Conservation (phyloP, 352 stramenopile species). For the Globisporangium cylindrosporum region DNA sequence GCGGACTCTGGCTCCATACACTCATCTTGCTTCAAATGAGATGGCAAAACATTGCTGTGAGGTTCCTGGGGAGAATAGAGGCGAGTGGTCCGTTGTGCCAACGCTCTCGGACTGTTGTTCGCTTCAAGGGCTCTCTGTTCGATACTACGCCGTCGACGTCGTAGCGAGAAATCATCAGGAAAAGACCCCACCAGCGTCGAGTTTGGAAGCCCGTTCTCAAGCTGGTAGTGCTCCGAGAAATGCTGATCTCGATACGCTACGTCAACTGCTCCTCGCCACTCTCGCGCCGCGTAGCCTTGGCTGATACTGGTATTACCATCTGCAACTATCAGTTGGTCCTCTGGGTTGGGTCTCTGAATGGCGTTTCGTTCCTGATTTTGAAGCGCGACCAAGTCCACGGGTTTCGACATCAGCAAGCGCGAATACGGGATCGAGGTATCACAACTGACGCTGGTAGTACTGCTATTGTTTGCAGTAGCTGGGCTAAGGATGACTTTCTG, state of each 20-base stretch:
- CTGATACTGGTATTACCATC: background rate
- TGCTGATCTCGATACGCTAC: conserved; percentile 27
- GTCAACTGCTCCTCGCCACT: conserved; percentile 16
- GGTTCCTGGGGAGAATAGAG: background rate
- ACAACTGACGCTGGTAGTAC: background rate
- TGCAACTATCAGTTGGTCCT: background rate
- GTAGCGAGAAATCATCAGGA: conserved; percentile 20
- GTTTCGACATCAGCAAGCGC: conserved; percentile 25
- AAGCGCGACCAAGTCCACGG: conserved; percentile 24
- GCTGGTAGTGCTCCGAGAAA: conserved; percentile 43
- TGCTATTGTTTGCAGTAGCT: background rate
- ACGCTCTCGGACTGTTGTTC: background rate
- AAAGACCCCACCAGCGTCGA: conserved; percentile 42
- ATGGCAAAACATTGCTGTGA: background rate
- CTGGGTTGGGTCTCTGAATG: background rate
- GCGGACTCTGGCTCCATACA: conserved; percentile 1
- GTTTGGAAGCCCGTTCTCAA: conserved; percentile 19
- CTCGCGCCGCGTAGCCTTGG: background rate
- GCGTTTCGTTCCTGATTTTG: conserved; percentile 9
- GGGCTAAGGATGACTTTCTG: conserved; percentile 10
- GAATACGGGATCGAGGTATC: conserved; percentile 26
- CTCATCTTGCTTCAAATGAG: conserved; percentile 7
- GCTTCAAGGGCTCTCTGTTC: background rate
- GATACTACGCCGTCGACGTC: background rate
- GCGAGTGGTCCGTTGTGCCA: background rate